Conservation (phyloP, 106 monocot genomes). For the Alisma plantagoaquatica region DNA sequence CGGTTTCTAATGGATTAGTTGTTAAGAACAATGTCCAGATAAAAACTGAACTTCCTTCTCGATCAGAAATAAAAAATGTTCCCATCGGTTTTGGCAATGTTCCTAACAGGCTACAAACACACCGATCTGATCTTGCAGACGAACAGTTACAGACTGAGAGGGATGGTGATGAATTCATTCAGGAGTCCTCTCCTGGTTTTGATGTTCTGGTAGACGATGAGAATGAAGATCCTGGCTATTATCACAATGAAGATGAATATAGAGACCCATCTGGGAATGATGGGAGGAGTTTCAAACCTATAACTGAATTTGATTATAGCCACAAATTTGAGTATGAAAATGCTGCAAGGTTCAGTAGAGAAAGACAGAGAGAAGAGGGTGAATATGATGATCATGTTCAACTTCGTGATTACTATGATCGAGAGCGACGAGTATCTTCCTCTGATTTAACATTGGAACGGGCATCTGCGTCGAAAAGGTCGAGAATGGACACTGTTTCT, state of each 20-base stretch:
- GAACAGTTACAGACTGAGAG: conserved; percentile 30
- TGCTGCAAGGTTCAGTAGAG: conserved; percentile 16
- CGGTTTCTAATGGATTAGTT: conserved; percentile 6
- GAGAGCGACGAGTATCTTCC: conserved; percentile 25
- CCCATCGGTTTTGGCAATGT: conserved; percentile 8
- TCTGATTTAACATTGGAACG: no score
- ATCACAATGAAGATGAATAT: conserved; percentile 31
- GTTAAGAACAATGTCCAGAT: conserved; percentile 11
- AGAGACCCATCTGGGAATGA: conserved; percentile 11
- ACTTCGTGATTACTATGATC: conserved; percentile 7
- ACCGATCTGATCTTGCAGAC: conserved; percentile 14
- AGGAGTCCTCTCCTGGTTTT: conserved; percentile 73
- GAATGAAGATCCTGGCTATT: conserved; percentile 26
- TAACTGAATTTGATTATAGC: conserved; percentile 27
- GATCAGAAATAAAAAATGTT: conserved; percentile 10
- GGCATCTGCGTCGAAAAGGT: conserved; percentile 18
- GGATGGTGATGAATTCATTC: conserved; percentile 45
- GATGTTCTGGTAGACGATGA: conserved; percentile 50
- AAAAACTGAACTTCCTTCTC: conserved; percentile 18
- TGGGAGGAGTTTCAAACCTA: conserved; percentile 6
- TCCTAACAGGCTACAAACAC: conserved; percentile 5
- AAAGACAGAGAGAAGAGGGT: conserved; percentile 19
- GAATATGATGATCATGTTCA: conserved; percentile 29
- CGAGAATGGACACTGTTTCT: conserved; percentile 11
- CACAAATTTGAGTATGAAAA: conserved; percentile 21